Conservation (phyloP, 2,329 filamentous ascomycete species). For the Didymella segeticola region DNA sequence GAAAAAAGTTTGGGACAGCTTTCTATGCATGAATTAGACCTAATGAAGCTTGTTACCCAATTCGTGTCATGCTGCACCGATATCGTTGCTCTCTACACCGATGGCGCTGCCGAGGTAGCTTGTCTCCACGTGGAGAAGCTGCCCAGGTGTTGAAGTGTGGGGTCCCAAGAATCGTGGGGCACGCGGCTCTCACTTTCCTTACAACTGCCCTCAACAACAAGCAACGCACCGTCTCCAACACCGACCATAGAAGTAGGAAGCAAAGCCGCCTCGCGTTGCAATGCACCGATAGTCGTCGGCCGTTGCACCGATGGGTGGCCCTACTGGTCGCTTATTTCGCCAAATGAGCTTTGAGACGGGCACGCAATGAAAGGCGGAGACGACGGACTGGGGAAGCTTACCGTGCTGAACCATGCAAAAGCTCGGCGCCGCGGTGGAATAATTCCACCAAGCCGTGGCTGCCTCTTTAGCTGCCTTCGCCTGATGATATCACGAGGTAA, state of each 20-base stretch:
- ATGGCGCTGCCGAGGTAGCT: conserved; percentile 14
- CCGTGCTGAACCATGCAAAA: conserved; percentile 3
- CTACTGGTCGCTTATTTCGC: conserved; percentile 13
- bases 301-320: conserved; percentile 21
- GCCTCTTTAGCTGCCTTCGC: conserved; percentile 22
- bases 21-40: conserved; percentile 9
- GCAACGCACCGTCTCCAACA: conserved; percentile 7
- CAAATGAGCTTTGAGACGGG: neutral
- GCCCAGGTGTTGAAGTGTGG: conserved; percentile 27
- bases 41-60: conserved; percentile 16
- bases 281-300: conserved; percentile 28
- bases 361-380: conserved; percentile 6
- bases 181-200: conserved; percentile 17
- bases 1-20: conserved; percentile 19
- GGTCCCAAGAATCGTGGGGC: conserved; percentile 20
- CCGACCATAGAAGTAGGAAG: conserved; percentile 3
- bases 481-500: conserved; percentile 28
- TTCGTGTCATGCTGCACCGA: conserved; percentile 35
- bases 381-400: conserved; percentile 9
- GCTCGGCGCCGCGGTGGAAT: conserved; percentile 21
- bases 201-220: conserved; percentile 17
- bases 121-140: conserved; percentile 28
- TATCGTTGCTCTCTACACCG: conserved; percentile 27
- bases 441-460: conserved; percentile 34
- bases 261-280: conserved; percentile 24